These are phyloP conservation scores for Truncatella angustata DNA, from an alignment of 2,329 filamentous ascomycete species.

Conservation along the genomic window DNA sequence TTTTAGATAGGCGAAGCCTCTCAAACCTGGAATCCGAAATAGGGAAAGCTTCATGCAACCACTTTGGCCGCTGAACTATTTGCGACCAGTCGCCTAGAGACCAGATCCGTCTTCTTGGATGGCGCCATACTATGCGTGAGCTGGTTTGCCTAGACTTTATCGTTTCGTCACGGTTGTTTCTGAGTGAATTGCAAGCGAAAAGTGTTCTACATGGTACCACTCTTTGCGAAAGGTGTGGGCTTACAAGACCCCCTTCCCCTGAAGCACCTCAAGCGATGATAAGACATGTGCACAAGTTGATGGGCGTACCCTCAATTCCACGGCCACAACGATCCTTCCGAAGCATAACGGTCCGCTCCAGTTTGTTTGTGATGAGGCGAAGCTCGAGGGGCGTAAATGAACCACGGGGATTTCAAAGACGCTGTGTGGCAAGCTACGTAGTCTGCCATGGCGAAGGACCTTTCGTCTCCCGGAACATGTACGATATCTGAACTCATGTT, in stretches of 20 bases:
- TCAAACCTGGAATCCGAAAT: conserved; percentile 11
- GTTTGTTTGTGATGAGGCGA: not conserved
- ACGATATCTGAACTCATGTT: conserved; percentile 9
- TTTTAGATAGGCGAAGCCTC: conserved; percentile 1
- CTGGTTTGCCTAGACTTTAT: not conserved
- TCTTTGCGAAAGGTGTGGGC: not conserved
- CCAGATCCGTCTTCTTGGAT: not conserved
- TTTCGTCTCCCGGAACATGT: conserved; percentile 22
- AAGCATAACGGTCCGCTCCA: conserved; percentile 5
- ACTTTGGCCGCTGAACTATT: conserved; percentile 14
- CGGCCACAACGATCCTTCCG: not conserved
- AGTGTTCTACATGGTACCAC: not conserved
- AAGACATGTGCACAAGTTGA: not conserved
- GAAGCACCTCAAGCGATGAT: not conserved
- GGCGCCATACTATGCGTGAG: not conserved
- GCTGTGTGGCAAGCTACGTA: conserved; percentile 14
- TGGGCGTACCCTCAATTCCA: too few relatives aligned
- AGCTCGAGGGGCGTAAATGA: not conserved
- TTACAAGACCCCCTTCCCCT: not conserved
- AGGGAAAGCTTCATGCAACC: conserved; percentile 26
- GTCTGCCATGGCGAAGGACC: conserved; percentile 10
- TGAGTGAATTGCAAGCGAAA: not conserved
- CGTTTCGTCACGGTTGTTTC: not conserved
- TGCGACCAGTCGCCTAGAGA: too few relatives aligned
- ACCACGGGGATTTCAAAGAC: conserved; percentile 16